Base-by-base conservation (phyloP, 495 filamentous ascomycete genomes). In the Aspergillus asperescens region DNA sequence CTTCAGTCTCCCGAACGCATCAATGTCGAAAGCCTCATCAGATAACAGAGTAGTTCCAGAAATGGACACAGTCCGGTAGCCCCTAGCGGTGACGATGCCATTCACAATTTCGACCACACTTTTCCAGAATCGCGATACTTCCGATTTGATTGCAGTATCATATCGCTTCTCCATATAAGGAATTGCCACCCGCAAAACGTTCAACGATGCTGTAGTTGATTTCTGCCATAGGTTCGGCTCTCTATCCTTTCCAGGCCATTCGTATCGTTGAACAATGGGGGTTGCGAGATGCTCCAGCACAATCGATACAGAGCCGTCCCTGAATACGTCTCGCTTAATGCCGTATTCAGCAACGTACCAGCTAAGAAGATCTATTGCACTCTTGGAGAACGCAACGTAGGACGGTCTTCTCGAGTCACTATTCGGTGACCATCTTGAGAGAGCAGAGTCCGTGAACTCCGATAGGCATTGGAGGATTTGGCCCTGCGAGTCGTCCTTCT, bases 311-410 rank as follows among this genome's bases (percentile, higher is more conserved):
- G 87, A 77, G 6, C 77, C 80, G 27, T 81, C 81, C 5, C 65
- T 69, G 59, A 90, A 89, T 3, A 91, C 79, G 40, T 88, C 80
- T 24, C 65, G 57, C 37, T 85, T 83, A 8, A 75, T 69, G 4
- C 82, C 81, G 49, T 89, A 81, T 15, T 78, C 70, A 16, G 81
- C 61, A 16, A 90, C 70, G 23, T 92, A 77, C 43, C 70, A 74
- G 58, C 84, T 76, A 0, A 92, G 65, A 28, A 90, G 75, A 13
- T 77, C 73, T 71, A 94, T 93, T 39, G 83, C 77, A 18, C 81
- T 77, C 62, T 85, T 89, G 0, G 90, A 90, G 60, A 97, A 80
- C 15, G 93, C 90, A 42, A 98, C 81, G 62, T 87, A 96, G 1
- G 88, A 90, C 2, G 86, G 83, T 54, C 75, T 79, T 47, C 70